A percentile compares a stretch with the other conserved stretches of the same genome.
Conservation (phyloP, 1,284 basidiomycete species). For the Rhodotorula sp. region DNA sequence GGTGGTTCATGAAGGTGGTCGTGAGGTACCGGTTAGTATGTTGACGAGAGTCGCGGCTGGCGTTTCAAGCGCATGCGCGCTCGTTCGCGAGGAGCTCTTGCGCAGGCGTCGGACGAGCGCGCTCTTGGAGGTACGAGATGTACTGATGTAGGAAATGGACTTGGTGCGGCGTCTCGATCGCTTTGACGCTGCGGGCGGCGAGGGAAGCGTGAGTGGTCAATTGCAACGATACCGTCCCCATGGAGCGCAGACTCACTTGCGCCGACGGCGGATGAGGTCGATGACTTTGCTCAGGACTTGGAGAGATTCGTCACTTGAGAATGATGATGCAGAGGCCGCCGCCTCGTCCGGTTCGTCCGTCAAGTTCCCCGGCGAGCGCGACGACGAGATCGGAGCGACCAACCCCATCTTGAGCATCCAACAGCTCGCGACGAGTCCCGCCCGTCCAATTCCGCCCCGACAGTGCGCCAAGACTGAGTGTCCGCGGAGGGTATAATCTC, state of each 20-base stretch:
- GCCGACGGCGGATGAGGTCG: conserved; percentile 65
- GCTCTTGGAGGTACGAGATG: conserved; percentile 57
- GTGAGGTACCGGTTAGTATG: no score
- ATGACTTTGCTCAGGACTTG: conserved; percentile 71
- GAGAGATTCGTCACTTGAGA: conserved; percentile 55
- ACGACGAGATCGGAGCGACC: conserved; percentile 41
- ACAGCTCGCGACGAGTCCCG: conserved; percentile 85
- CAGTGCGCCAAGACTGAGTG: conserved; percentile 81
- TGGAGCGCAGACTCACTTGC: conserved; percentile 55
- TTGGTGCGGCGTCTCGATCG: conserved; percentile 87
- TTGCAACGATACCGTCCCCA: neutral
- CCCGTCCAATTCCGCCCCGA: conserved; percentile 89
- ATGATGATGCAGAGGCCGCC: neutral
- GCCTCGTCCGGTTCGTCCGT: neutral
- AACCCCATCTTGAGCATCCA: conserved; percentile 93
- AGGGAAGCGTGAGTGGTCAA: neutral
- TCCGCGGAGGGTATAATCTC: conserved; percentile 72
- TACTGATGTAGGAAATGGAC: conserved; percentile 79
- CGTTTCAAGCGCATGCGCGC: no score
- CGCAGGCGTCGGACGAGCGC: conserved; percentile 5
- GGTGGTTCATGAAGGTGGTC: no score
- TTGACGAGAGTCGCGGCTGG: no score
- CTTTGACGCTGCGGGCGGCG: conserved; percentile 48
- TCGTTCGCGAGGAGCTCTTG: neutral
- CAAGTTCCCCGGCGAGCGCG: neutral